A percentile compares a stretch with the other conserved stretches of the same genome.
phyloP scores from a whole-genome alignment of 2,329 filamentous ascomycete genomes.

The Diplodia seriata region DNA sequence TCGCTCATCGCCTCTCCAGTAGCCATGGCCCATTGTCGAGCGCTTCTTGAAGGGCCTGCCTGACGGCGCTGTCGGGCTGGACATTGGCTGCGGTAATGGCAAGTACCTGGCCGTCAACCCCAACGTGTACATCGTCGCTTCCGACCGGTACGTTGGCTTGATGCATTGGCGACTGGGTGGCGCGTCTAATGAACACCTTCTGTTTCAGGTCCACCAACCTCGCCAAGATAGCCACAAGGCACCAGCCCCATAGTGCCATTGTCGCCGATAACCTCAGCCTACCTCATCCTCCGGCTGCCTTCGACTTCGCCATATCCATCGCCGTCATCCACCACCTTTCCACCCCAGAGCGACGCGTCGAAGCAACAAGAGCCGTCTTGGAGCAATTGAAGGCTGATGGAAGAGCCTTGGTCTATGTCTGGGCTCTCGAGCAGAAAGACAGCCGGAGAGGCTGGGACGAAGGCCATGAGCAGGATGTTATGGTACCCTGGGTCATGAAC shows the following conservation, averaged over 20 bases:
- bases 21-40: slow-evolving; percentile 92
- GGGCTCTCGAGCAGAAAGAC: slow-evolving; percentile 89
- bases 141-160: slow-evolving; percentile 63
- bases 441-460: slow-evolving; percentile 91
- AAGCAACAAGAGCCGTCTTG: slow-evolving; percentile 75
- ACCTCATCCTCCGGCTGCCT: slow-evolving; percentile 70
- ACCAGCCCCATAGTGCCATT: slow-evolving; percentile 69
- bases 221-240: slow-evolving; percentile 60
- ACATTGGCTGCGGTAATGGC: slow-evolving; percentile 95
- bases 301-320: slow-evolving; percentile 93
- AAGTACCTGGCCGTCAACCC: slow-evolving; percentile 88
- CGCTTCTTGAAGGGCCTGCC: slow-evolving; percentile 72
- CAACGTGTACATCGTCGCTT: slow-evolving; percentile 79
- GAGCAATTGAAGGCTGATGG: slow-evolving; percentile 61
- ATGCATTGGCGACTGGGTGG: neutral
- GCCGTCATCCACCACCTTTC: slow-evolving; percentile 95
- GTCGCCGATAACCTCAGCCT: slow-evolving; percentile 85
- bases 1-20: slow-evolving; percentile 31
- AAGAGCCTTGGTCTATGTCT: slow-evolving; percentile 80
- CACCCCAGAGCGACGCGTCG: slow-evolving; percentile 73
- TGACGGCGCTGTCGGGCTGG: slow-evolving; percentile 79
- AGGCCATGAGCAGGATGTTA: slow-evolving; percentile 82
- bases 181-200: neutral
- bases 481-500: slow-evolving; percentile 91
- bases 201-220: slow-evolving; percentile 60